A percentile compares a stretch with the other conserved stretches of the same genome.
Conservation (phyloP, 495 filamentous ascomycete genomes). For the Penicillium maclennaniae region DNA sequence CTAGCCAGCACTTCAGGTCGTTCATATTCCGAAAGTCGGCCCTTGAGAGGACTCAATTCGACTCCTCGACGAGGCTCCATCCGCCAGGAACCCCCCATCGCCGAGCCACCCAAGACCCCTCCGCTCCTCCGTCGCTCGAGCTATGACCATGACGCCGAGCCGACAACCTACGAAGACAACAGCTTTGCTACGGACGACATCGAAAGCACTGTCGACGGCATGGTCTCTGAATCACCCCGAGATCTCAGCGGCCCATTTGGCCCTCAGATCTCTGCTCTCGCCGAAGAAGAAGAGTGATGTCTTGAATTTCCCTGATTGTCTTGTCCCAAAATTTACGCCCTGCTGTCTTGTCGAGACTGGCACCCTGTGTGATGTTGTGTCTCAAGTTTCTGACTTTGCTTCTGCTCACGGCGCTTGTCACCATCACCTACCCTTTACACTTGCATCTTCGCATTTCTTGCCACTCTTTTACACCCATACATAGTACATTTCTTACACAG, state of each 20-base stretch:
- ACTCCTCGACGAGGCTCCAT: constrained; percentile 30
- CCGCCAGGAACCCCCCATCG: constrained; percentile 33
- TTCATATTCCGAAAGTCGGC: constrained; percentile 41
- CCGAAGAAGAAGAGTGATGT: constrained; percentile 10
- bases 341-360: constrained; percentile 1
- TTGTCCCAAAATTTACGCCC: constrained; percentile 5
- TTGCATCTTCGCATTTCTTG: not conserved
- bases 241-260: constrained; percentile 36
- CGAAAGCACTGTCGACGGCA: constrained; percentile 39
- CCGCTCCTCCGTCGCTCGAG: constrained; percentile 63
- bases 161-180: constrained; percentile 34
- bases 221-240: constrained; percentile 38
- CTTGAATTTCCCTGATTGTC: constrained; percentile 9
- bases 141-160: constrained; percentile 70
- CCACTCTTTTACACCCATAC: constrained; percentile 16
- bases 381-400: not conserved
- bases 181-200: constrained; percentile 35
- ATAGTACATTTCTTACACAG: constrained; percentile 15
- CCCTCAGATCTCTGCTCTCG: constrained; percentile 26
- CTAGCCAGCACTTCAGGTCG: constrained; percentile 40
- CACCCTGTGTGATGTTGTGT: not conserved
- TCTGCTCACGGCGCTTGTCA: constrained; percentile 6
- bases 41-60: constrained; percentile 33
- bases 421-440: not conserved
- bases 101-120: constrained; percentile 57